Evolutionary conservation across 495 filamentous ascomycete genomes (phyloP).

Genomic region (Podospora bellae-mahoneyi): DNA sequence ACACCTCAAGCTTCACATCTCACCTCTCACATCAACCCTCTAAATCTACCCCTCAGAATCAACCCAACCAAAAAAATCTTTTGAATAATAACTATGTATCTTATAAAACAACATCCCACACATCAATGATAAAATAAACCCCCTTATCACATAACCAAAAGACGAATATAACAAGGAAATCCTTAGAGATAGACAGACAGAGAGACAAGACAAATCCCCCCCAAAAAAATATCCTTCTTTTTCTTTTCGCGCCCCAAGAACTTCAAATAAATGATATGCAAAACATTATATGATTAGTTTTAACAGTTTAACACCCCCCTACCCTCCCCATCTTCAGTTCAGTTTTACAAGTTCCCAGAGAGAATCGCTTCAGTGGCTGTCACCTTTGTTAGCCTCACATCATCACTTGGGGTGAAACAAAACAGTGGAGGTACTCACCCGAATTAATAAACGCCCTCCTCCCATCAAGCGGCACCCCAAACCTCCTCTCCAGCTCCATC

Average conservation of each 20-base stretch:
- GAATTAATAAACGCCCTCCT: conserved; percentile 90
- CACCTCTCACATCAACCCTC: too few species aligned
- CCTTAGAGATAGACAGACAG: neutral
- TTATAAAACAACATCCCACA: neutral
- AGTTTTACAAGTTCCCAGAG: conserved; percentile 42
- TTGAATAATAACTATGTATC: neutral
- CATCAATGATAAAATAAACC: too few species aligned
- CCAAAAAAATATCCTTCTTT: neutral
- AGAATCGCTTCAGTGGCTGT: conserved; percentile 49
- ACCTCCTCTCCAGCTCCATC: conserved; percentile 83
- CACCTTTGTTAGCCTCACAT: conserved; percentile 12
- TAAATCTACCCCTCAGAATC: neutral
- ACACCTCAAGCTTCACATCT: too few species aligned
- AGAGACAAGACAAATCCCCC: neutral
- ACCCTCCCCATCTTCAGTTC: neutral
- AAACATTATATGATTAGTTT: neutral
- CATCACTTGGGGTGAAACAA: neutral
- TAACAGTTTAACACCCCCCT: too few species aligned
- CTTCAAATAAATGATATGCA: neutral
- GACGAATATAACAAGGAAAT: too few species aligned
- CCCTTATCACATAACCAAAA: too few species aligned
- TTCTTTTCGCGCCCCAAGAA: neutral
- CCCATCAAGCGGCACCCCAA: conserved; percentile 73
- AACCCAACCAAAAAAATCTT: neutral
- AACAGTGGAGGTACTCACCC: conserved; percentile 54